These are phyloP conservation scores for Trichoderma semiorbis DNA, from an alignment of 2,329 filamentous ascomycete species.

Conservation along the genomic window DNA sequence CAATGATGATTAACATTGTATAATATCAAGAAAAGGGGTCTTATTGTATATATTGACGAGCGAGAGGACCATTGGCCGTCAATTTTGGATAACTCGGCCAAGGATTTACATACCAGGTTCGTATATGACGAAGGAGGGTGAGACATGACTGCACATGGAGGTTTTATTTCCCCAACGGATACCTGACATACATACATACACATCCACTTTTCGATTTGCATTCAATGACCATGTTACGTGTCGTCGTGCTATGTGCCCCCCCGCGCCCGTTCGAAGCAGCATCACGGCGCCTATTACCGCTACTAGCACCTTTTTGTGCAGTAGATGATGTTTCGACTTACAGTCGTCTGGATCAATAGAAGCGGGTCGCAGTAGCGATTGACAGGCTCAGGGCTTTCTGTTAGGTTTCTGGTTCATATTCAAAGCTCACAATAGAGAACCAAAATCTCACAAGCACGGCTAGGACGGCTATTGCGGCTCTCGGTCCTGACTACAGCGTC, in stretches of 20 bases:
- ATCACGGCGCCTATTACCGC: neutral
- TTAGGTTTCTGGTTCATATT: neutral
- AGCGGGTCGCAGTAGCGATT: neutral
- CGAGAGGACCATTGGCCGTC: neutral
- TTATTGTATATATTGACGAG: neutral
- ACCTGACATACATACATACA: neutral
- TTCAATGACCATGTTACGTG: neutral
- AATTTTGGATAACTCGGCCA: neutral
- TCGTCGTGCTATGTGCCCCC: neutral
- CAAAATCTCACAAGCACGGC: neutral
- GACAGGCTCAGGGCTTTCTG: neutral
- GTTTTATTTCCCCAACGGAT: neutral
- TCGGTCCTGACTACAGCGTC: neutral
- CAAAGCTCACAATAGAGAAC: neutral
- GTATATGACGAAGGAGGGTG: neutral
- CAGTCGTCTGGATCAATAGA: neutral
- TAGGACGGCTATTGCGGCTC: neutral
- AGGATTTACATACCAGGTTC: neutral
- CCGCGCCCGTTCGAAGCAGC: neutral
- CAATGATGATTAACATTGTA: constrained; percentile 8
- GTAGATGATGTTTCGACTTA: neutral
- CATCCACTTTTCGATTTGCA: neutral
- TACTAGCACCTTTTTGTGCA: neutral
- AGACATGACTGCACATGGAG: neutral
- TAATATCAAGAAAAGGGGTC: neutral